Percentiles rank a stretch among this genome's conserved stretches.
phyloP scores from a whole-genome alignment of 1,284 basidiomycete genomes.

The Coriolopsis trogii region DNA sequence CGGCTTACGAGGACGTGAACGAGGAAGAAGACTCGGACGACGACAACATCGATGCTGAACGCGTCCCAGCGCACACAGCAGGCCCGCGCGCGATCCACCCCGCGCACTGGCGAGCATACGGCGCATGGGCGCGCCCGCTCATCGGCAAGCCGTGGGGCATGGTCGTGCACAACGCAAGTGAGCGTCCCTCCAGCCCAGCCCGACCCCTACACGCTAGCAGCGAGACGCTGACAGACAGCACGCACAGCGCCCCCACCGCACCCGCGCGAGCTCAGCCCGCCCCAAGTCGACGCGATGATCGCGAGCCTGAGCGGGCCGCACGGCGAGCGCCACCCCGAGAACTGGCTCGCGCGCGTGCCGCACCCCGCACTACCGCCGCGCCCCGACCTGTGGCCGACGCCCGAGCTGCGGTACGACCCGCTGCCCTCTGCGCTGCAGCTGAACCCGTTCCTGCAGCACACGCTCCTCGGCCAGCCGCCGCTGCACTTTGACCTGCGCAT shows the following conservation, averaged over 20 bases:
- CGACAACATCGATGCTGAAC: no score
- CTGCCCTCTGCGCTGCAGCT: constrained; percentile 46
- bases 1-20: background rate
- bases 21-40: background rate
- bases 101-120: constrained; percentile 33
- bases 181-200: constrained; percentile 7
- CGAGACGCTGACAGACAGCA: background rate
- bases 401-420: constrained; percentile 40
- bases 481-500: constrained; percentile 50
- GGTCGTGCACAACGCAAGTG: constrained; percentile 33
- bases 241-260: constrained; percentile 25
- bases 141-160: constrained; percentile 18
- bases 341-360: constrained; percentile 49
- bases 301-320: constrained; percentile 32
- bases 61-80: background rate
- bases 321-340: constrained; percentile 42
- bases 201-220: background rate
- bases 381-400: constrained; percentile 47
- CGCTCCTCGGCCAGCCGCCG: constrained; percentile 43
- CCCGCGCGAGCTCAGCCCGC: constrained; percentile 25
- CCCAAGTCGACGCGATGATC: constrained; percentile 41
- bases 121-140: constrained; percentile 34
- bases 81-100: constrained; percentile 18
- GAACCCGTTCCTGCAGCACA: constrained; percentile 56
- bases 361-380: constrained; percentile 53